phyloP scores from a whole-genome alignment of 768 basidiomycete genomes.

The Stropharia rugosoannulata region DNA sequence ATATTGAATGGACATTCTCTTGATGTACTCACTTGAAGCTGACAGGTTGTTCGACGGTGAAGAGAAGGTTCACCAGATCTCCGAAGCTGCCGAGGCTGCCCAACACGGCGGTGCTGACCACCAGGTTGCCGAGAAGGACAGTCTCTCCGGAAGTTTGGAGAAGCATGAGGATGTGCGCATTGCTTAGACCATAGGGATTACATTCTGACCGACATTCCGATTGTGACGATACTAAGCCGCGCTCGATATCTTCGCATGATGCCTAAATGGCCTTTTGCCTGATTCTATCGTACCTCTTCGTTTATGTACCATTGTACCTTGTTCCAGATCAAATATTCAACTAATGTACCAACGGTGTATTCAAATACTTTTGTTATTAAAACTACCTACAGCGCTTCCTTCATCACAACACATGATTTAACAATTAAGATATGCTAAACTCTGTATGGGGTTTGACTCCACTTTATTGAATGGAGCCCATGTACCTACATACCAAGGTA shows the following conservation, averaged over 20 bases:
- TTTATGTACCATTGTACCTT: too few relatives aligned
- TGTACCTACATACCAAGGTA: too few relatives aligned
- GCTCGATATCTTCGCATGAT: background rate
- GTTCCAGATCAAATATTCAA: too few relatives aligned
- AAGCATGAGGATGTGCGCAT: slow-evolving; percentile 14
- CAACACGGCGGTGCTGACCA: background rate
- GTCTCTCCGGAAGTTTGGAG: slow-evolving; percentile 14
- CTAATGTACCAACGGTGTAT: too few relatives aligned
- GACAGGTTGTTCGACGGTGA: slow-evolving; percentile 56
- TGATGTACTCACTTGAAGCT: slow-evolving; percentile 1
- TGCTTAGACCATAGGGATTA: background rate
- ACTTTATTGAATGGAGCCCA: too few relatives aligned
- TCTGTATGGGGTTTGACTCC: too few relatives aligned
- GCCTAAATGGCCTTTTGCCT: too few relatives aligned
- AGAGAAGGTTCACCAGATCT: slow-evolving; percentile 37
- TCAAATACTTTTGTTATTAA: too few relatives aligned
- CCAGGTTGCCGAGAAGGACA: slow-evolving; percentile 4
- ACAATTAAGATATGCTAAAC: too few relatives aligned
- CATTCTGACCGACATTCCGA: background rate
- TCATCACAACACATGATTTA: too few relatives aligned
- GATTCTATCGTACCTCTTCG: too few relatives aligned
- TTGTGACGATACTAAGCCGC: background rate
- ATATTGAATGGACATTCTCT: background rate
- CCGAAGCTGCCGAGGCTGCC: slow-evolving; percentile 19
- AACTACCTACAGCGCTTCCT: too few relatives aligned